A percentile compares a stretch with the other conserved stretches of the same genome.
These are phyloP conservation scores for Aegilops sharonensis DNA, from an alignment of 176 grass and related monocot genomes.

Conservation along the genomic window DNA sequence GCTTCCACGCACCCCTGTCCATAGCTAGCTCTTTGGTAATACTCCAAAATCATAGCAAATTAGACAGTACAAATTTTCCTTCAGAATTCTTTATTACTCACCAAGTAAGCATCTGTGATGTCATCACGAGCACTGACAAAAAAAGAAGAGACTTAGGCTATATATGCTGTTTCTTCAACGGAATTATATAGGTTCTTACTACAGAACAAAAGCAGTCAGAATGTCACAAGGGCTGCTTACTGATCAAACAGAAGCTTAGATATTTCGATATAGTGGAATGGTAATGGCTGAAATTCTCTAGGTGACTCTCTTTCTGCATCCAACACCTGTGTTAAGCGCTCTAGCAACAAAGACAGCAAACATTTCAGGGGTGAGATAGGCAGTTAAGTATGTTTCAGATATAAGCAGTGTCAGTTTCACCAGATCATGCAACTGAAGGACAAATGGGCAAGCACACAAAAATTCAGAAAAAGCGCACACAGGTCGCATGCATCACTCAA, in stretches of 20 bases:
- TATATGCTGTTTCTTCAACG: neutral
- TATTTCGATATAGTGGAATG: slow-evolving; percentile 94
- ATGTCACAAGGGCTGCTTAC: slow-evolving; percentile 37
- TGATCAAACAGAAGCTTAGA: slow-evolving; percentile 90
- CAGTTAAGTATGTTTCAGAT: neutral
- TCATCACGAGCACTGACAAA: slow-evolving; percentile 77
- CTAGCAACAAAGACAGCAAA: slow-evolving; percentile 37
- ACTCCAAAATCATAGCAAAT: neutral
- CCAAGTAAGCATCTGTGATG: slow-evolving; percentile 86
- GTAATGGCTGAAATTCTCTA: slow-evolving; percentile 89
- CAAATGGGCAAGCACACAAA: neutral
- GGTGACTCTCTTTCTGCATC: slow-evolving; percentile 91
- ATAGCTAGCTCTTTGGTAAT: no score
- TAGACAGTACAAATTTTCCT: neutral
- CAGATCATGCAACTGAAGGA: neutral
- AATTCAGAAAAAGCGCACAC: neutral
- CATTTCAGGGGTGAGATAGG: neutral
- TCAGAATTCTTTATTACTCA: slow-evolving; percentile 31
- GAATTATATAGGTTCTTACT: neutral
- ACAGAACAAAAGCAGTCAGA: neutral
- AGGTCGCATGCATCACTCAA: neutral
- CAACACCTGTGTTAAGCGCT: slow-evolving; percentile 81
- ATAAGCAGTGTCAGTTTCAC: neutral
- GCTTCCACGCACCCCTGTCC: no score
- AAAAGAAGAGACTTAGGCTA: neutral